Conservation (phyloP, 768 basidiomycete species). For the Rubroboletus pulcherrimus region DNA sequence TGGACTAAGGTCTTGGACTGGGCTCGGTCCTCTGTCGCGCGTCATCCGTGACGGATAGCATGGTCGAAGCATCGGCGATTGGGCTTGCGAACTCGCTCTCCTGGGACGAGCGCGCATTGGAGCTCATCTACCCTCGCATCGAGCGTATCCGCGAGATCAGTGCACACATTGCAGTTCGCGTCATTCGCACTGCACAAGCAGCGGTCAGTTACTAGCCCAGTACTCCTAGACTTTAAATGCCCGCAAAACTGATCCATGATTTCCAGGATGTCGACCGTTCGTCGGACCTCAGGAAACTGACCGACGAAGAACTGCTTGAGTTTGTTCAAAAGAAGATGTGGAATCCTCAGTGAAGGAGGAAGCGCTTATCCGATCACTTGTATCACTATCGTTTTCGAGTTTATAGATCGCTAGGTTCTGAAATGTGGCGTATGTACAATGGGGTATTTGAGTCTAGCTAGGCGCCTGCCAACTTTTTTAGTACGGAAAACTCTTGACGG, state of each 20-base stretch:
- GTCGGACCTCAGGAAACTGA: constrained; percentile 49
- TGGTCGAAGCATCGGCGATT: constrained; percentile 86
- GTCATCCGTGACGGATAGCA: constrained; percentile 68
- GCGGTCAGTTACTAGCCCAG: constrained; percentile 45
- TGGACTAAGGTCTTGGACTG: constrained; percentile 46
- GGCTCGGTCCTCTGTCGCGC: constrained; percentile 72
- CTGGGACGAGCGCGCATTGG: constrained; percentile 57
- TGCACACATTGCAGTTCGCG: constrained; percentile 63
- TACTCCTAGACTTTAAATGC: constrained; percentile 14
- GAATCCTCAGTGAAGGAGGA: constrained; percentile 43
- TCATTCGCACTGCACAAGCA: constrained; percentile 78
- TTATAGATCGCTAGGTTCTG: background rate
- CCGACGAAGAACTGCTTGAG: constrained; percentile 49
- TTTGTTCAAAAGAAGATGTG: constrained; percentile 70
- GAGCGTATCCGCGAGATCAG: constrained; percentile 86
- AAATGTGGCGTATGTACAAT: constrained; percentile 8
- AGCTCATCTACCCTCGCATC: constrained; percentile 79
- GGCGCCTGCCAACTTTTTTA: constrained; percentile 61
- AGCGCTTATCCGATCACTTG: background rate
- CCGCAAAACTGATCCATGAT: constrained; percentile 1
- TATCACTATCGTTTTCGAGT: background rate
- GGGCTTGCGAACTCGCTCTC: constrained; percentile 76
- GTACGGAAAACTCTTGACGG: constrained; percentile 60
- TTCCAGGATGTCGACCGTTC: constrained; percentile 53
- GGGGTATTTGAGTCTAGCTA: background rate